These are phyloP conservation scores for Nicotiana sylvestris DNA, from an alignment of 257 asterid species.

Conservation along the genomic window DNA sequence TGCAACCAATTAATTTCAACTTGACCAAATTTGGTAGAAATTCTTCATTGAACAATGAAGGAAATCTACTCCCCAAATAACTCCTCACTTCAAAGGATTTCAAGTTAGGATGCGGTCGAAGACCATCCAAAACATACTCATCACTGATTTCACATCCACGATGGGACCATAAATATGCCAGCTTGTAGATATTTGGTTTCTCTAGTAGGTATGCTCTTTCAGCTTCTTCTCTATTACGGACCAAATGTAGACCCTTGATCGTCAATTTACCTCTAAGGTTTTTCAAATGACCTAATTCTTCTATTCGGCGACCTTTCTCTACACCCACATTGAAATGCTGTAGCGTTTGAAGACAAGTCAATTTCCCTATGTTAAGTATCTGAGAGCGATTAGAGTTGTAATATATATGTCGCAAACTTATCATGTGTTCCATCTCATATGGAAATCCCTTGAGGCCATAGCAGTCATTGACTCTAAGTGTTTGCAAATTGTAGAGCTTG, in stretches of 20 bases:
- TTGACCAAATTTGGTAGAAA: neutral
- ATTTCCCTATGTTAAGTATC: no score
- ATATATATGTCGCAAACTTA: slow-evolving; percentile 1
- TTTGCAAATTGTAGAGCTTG: slow-evolving; percentile 18
- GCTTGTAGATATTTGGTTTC: no score
- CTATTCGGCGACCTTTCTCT: no score
- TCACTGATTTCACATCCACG: neutral
- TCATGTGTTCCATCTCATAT: slow-evolving; percentile 1
- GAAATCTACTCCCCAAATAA: slow-evolving; percentile 8
- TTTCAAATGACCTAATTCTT: no score
- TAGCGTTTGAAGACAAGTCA: no score
- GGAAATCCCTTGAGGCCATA: neutral
- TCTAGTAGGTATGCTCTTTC: no score
- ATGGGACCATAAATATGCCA: slow-evolving; percentile 7
- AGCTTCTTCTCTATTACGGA: no score
- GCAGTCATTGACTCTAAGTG: neutral
- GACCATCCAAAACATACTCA: slow-evolving; percentile 19
- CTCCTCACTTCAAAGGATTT: neutral
- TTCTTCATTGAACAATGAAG: slow-evolving; percentile 14
- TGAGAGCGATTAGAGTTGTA: no score
- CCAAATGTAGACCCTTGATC: no score
- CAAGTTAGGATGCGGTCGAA: slow-evolving; percentile 18
- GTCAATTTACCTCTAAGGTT: no score
- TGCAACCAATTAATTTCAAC: neutral
- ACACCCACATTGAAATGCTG: no score